Evolutionary conservation across 1,139 yeast genomes (phyloP).

Genomic region (Taphrina flavorubra): DNA sequence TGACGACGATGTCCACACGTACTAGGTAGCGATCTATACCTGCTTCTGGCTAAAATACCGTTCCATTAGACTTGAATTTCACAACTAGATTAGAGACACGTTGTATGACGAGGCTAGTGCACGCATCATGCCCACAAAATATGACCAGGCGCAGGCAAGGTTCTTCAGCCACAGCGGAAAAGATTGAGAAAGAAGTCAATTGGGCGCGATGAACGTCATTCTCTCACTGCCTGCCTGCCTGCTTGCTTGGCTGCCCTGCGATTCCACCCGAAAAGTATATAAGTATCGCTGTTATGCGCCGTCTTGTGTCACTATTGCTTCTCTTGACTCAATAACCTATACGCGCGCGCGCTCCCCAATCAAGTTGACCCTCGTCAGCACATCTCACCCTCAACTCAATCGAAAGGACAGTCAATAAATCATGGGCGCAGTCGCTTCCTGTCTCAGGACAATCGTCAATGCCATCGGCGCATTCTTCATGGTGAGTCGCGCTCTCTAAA

Average conservation of each 20-base stretch:
- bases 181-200: background rate
- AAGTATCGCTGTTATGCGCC: too few relatives aligned
- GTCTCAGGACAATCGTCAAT: slow-evolving; percentile 37
- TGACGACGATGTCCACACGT: too few relatives aligned
- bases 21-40: too few relatives aligned
- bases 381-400: too few relatives aligned
- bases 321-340: too few relatives aligned
- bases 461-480: slow-evolving; percentile 39
- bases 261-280: background rate
- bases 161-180: slow-evolving; percentile 17
- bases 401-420: background rate
- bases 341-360: background rate
- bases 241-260: background rate
- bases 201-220: background rate
- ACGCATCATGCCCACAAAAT: too few relatives aligned
- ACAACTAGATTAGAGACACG: too few relatives aligned
- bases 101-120: too few relatives aligned
- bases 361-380: background rate
- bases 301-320: too few relatives aligned
- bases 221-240: background rate
- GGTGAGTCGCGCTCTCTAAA: background rate
- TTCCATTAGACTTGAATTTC: too few relatives aligned
- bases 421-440: slow-evolving; percentile 41
- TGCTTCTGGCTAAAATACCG: too few relatives aligned
- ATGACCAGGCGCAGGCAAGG: background rate